Base-by-base conservation (phyloP, 2,329 filamentous ascomycete genomes). In the Penicillium sp. region DNA sequence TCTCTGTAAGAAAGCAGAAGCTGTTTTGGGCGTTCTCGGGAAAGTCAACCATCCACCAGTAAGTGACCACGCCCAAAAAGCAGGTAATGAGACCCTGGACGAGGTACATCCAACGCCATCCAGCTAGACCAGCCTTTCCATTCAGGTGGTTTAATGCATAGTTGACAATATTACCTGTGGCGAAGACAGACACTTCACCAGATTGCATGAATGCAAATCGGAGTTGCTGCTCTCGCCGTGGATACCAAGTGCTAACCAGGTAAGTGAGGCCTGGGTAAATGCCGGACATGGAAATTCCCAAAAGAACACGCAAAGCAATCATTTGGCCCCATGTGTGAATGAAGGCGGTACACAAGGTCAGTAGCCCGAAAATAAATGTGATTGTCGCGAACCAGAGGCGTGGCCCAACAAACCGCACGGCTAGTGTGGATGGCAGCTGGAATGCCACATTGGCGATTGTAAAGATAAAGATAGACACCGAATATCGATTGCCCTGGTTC, bases 41-140 rank as follows among this genome's bases (percentile, higher is more conserved):
- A 57, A 89, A 88, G 63, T 88, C 85, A 40, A 88, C 77, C 73
- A 89, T 88, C 86, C 86, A 88, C 78, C 84, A 87, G 63, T 85
- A 88, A 0, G 85, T 87, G 11, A 79, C 54, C 29, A 86, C 62
- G 3, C 85, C 85, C 18, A 89, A 71, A 21, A 84, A 52, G 55
- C 79, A 79, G 4, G 86, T 80, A 59, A 88, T 83, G 9, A 82
- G 63, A 0, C 86, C 86, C 61, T 88, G 85, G 0, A 88, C 83
- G 0, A 88, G 68, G 59, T 85, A 89, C 84, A 88, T 88, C 78
- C 83, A 88, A 27, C 84, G 81, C 85, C 86, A 88, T 2, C 86
- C 85, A 9, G 79, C 78, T 22, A 88, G 64, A 5, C 81, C 81
- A 2, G 74, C 76, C 9, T 69, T 74, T 1, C 84, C 84, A 59